These are phyloP conservation scores for Candida morakotiae DNA, from an alignment of 805 yeast genomes.

Conservation along the genomic window DNA sequence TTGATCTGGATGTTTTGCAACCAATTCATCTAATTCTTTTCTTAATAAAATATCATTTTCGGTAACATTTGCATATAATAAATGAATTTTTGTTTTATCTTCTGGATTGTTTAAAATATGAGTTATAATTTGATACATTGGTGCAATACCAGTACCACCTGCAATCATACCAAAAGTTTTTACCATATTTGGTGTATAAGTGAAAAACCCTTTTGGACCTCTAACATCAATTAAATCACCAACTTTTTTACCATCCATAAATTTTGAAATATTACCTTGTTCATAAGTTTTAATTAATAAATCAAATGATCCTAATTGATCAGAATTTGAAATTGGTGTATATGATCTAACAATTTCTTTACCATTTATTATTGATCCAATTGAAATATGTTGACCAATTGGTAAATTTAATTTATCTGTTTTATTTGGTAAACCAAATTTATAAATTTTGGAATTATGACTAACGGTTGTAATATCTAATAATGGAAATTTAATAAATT, in stretches of 20 bases:
- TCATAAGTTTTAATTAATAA: conserved; percentile 82
- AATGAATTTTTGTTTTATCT: conserved; percentile 70
- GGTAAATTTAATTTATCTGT: conserved; percentile 81
- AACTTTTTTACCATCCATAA: conserved; percentile 64
- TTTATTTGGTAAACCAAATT: conserved; percentile 76
- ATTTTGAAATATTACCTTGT: conserved; percentile 76
- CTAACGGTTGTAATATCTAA: conserved; percentile 70
- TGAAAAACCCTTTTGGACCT: conserved; percentile 90
- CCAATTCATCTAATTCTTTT: conserved; percentile 72
- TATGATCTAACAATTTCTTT: conserved; percentile 82
- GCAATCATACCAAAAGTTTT: conserved; percentile 82
- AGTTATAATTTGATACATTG: conserved; percentile 89
- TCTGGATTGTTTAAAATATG: conserved; percentile 73
- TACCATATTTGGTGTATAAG: conserved; percentile 76
- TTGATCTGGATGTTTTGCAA: conserved; percentile 48
- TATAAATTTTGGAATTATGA: conserved; percentile 78
- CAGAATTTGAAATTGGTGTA: conserved; percentile 84
- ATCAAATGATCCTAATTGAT: conserved; percentile 77
- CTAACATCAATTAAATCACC: conserved; percentile 77
- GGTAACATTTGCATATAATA: conserved; percentile 78
- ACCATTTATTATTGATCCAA: conserved; percentile 70
- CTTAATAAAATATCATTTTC: conserved; percentile 77
- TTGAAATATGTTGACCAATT: conserved; percentile 88
- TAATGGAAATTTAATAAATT: conserved; percentile 75
- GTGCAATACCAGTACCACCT: conserved; percentile 96